Base-by-base conservation (phyloP, 2,329 filamentous ascomycete genomes). In the Chrysoporthe deuterocubensis region DNA sequence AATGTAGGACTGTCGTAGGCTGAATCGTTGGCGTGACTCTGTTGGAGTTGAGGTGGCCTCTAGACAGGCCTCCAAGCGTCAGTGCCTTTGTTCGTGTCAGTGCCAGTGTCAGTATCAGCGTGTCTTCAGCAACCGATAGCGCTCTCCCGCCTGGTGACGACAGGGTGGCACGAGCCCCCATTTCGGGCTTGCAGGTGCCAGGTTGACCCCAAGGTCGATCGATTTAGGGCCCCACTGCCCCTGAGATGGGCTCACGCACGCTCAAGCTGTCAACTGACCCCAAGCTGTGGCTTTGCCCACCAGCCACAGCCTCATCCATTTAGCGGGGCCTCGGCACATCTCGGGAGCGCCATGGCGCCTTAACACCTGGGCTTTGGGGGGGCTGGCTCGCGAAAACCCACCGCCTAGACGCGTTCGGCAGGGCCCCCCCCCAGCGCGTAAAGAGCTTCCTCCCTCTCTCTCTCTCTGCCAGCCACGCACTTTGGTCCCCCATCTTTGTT, bases 21-120 rank as follows among this genome's bases (percentile, higher is more conserved):
- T 48, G 43, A 44, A 50, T 16, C 9, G 60, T 48, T 46, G 32
- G 43, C 3, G 58, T 40, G 21, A 26, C 3, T 26, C 42, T 18
- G 42, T 57, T 62, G 44, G 44, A 34, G 60, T 64, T 57, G 50
- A 64, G 50, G 62, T 64, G 62, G 50, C 62, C 62, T 64, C 32
- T 61, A 13, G 6, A 57, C n/a, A 13, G 54, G 32, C 54, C 54
- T 57, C 34, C 26, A 26, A 26, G 5, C 32, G 21, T n/a, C 21
- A 14, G 21, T 11, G 21, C 9, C 48, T 4, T 16, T 14, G 48
- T 32, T 11, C n/a, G 26, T 4, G 48, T 6, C 21, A 48, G 44
- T 21, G 44, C 8, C 44, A 8, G 44, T 40, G 26, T 26, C 26
- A 26, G 44, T 46, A 2, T 46, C 44, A 26, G 48, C 26, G 21